Evolutionary conservation across 78 protist genomes (phyloP), one percentile per base, ranked within the genome.

Genomic region (Isochrysis galbana): DNA sequence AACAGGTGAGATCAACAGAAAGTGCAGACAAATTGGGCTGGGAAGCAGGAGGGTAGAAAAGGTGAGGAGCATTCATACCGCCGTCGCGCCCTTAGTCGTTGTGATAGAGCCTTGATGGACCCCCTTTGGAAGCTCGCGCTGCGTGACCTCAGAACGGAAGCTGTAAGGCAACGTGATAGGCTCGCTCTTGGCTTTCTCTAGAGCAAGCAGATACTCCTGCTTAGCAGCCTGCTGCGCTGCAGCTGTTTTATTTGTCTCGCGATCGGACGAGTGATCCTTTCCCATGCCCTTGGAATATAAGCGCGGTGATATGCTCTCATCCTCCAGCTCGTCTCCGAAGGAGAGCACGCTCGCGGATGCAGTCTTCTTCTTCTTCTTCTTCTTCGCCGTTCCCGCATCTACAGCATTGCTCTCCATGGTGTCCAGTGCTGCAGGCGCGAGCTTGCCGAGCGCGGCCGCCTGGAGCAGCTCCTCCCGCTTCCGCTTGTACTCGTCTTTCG

Each of bases 401-500:
- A 5, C 36, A 22, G 82, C 46, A 21, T 3, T 5, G 42, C 14
- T 3, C 21, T 11, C 7, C 74, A 67, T 54, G 32, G 67, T 21
- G 32, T 19, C 19, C 36, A 23, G 74, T 32, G 74, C 80, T 0
- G 23, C 41, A 22, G 29, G 5, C 29, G 1, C 41, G 14, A 41
- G 44, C 32, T 2, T 19, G 22, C 22, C 22, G 41, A 14, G 3
- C 32, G 22, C n/a, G 23, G 80, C 80, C 23, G 80, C 41, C 7
- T 7, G 3, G 21, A 22, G n/a, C 47, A 77, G 44, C 84, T 36
- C 84, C 46, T 77, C 84, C 34, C 84, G 84, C 84, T 77, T 77
- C 34, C 84, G 84, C 26, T 39, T 36, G 84, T 77, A 77, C 34
- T 77, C 84, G 32, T 77, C 84, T 29, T 77, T 77, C 47, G n/a